Conservation (phyloP, 2,329 filamentous ascomycete species). For the Clonostachys solani region DNA sequence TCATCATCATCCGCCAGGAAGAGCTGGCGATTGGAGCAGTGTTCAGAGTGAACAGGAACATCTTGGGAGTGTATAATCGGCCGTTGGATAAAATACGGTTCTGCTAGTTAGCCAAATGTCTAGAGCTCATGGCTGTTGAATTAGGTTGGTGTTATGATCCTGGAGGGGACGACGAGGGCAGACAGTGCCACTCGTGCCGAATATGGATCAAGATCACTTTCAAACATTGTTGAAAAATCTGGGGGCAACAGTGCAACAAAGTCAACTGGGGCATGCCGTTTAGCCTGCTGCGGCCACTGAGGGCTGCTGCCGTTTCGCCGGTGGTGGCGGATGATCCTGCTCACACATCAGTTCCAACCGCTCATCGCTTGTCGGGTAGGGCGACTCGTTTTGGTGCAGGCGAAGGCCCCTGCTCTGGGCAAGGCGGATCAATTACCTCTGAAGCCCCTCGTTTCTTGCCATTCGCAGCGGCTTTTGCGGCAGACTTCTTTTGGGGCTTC, state of each 20-base stretch:
- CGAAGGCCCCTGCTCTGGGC: constrained; percentile 3
- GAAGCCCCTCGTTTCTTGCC: constrained; percentile 45
- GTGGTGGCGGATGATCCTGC: constrained; percentile 20
- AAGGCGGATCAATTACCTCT: constrained; percentile 30
- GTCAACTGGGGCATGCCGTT: not conserved
- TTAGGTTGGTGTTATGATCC: too few species aligned
- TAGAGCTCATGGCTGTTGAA: too few species aligned
- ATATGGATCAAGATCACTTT: constrained; percentile 1
- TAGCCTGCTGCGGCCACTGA: constrained; percentile 33
- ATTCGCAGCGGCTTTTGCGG: constrained; percentile 28
- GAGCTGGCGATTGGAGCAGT: too few species aligned
- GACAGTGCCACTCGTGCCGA: not conserved
- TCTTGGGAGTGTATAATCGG: too few species aligned
- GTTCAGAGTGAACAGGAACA: too few species aligned
- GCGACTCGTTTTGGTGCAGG: not conserved
- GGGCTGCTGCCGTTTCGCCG: constrained; percentile 35
- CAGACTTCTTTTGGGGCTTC: constrained; percentile 59
- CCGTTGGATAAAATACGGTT: too few species aligned
- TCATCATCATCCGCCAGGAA: too few species aligned
- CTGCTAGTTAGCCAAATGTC: too few species aligned
- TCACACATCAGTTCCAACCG: not conserved
- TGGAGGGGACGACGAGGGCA: too few species aligned
- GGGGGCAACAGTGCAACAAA: not conserved
- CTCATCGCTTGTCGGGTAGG: not conserved
- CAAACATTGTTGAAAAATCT: constrained; percentile 2